These are phyloP conservation scores for Nitzschia putrida DNA, from an alignment of 108 stramenopile species.

Conservation along the genomic window DNA sequence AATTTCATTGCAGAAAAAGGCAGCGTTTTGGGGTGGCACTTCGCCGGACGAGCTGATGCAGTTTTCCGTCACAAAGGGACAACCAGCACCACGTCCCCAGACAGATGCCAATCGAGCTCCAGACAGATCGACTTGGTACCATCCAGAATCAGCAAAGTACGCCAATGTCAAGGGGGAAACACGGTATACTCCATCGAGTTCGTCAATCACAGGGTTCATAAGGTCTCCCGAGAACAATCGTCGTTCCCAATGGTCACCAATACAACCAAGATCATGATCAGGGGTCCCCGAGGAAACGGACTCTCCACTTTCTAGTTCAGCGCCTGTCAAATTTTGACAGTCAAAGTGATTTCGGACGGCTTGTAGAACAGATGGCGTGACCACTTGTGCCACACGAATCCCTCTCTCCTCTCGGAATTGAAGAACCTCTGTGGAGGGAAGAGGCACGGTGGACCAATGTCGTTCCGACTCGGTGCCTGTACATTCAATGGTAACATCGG, in stretches of 20 bases:
- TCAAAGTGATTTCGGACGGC: constrained; percentile 85
- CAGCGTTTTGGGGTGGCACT: constrained; percentile 55
- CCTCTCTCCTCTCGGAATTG: constrained; percentile 68
- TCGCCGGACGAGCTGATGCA: constrained; percentile 63
- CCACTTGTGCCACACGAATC: constrained; percentile 72
- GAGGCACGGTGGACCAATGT: constrained; percentile 46
- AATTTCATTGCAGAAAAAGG: constrained; percentile 76
- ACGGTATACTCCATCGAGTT: constrained; percentile 51
- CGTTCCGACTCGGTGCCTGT: constrained; percentile 47
- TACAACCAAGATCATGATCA: constrained; percentile 38
- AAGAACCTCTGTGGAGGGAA: constrained; percentile 70
- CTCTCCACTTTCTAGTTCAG: constrained; percentile 72
- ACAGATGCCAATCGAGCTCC: constrained; percentile 52
- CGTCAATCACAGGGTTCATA: constrained; percentile 80
- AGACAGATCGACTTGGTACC: constrained; percentile 79
- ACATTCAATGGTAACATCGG: constrained; percentile 54
- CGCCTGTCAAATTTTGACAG: constrained; percentile 70
- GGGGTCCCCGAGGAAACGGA: constrained; percentile 30
- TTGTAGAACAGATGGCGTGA: constrained; percentile 72
- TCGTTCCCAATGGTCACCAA: constrained; percentile 85
- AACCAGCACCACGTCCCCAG: constrained; percentile 84
- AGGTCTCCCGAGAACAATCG: constrained; percentile 71
- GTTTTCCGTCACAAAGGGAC: constrained; percentile 68
- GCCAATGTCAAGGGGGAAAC: constrained; percentile 80
- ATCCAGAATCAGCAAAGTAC: constrained; percentile 83